These are phyloP conservation scores for Camelina sativa DNA, from an alignment of 345 rosid species.

Conservation along the genomic window DNA sequence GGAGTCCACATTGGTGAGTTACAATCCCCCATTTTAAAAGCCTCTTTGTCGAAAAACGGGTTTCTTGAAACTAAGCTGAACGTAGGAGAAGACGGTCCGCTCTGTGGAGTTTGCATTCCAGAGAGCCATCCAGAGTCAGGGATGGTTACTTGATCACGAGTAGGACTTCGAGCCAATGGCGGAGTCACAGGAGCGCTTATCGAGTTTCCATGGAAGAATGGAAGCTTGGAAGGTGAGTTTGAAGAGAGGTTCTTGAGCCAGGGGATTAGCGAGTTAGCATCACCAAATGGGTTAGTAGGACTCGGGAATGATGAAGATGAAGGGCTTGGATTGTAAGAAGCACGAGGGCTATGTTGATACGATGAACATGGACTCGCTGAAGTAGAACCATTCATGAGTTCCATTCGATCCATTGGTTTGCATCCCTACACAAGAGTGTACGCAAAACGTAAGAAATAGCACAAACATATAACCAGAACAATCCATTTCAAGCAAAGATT, in stretches of 20 bases:
- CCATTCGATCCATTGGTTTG: slow-evolving; percentile 83
- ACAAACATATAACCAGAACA: slow-evolving; percentile 2
- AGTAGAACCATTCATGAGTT: slow-evolving; percentile 77
- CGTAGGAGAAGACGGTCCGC: slow-evolving; percentile 92
- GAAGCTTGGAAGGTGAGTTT: slow-evolving; percentile 69
- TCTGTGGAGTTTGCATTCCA: slow-evolving; percentile 69
- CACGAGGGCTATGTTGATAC: slow-evolving; percentile 87
- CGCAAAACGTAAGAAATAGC: background rate
- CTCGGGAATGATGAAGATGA: slow-evolving; percentile 66
- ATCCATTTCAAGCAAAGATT: background rate
- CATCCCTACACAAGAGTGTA: slow-evolving; percentile 64
- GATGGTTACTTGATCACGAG: slow-evolving; percentile 56
- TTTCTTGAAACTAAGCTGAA: slow-evolving; percentile 85
- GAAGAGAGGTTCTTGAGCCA: slow-evolving; percentile 96
- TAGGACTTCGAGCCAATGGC: slow-evolving; percentile 82
- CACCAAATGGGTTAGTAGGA: slow-evolving; percentile 62
- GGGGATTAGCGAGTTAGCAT: slow-evolving; percentile 87
- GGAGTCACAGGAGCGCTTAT: slow-evolving; percentile 99
- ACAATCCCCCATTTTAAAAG: slow-evolving; percentile 57
- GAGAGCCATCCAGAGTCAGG: slow-evolving; percentile 86
- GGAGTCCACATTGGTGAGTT: slow-evolving; percentile 95
- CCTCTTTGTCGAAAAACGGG: slow-evolving; percentile 78
- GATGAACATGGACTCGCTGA: slow-evolving; percentile 96
- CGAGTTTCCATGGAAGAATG: slow-evolving; percentile 76
- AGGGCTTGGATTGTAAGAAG: slow-evolving; percentile 93